phyloP scores from a whole-genome alignment of 208 protist species.

The Naegleria fowleri region DNA sequence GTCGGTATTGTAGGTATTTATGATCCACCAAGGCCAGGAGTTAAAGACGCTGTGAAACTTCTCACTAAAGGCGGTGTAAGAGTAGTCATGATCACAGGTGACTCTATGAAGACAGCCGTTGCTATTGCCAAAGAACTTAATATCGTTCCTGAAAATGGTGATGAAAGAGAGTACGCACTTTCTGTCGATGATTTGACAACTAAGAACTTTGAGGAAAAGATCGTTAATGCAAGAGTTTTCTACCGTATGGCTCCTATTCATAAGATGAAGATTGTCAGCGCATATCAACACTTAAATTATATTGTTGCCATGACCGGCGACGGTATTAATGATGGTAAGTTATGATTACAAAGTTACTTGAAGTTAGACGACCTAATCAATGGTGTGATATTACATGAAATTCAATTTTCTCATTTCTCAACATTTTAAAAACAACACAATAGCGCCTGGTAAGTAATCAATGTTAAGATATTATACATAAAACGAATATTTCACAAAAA shows the following conservation, averaged over 20 bases:
- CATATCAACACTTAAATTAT: conserved; percentile 46
- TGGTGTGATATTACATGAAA: too few species aligned
- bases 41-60: conserved; percentile 1
- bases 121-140: conserved; percentile 58
- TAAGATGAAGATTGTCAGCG: conserved; percentile 54
- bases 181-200: conserved; percentile 36
- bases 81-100: conserved; percentile 81
- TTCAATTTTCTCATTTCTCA: too few species aligned
- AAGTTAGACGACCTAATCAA: neutral
- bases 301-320: conserved; percentile 75
- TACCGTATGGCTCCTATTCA: conserved; percentile 51
- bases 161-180: conserved; percentile 33
- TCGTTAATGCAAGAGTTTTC: conserved; percentile 37
- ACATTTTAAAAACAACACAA: too few species aligned
- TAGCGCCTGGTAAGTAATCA: too few species aligned
- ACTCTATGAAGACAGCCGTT: conserved; percentile 65
- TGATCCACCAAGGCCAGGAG: conserved; percentile 13
- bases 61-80: neutral
- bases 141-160: conserved; percentile 60
- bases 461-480: too few species aligned
- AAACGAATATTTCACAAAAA: too few species aligned
- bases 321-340: conserved; percentile 79
- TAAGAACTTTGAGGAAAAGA: conserved; percentile 28
- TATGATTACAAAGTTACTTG: too few species aligned
- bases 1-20: conserved; percentile 76